Percentiles rank a stretch among this genome's conserved stretches.
Conservation (phyloP, 352 stramenopile species). For the Globisporangium camurandrum region DNA sequence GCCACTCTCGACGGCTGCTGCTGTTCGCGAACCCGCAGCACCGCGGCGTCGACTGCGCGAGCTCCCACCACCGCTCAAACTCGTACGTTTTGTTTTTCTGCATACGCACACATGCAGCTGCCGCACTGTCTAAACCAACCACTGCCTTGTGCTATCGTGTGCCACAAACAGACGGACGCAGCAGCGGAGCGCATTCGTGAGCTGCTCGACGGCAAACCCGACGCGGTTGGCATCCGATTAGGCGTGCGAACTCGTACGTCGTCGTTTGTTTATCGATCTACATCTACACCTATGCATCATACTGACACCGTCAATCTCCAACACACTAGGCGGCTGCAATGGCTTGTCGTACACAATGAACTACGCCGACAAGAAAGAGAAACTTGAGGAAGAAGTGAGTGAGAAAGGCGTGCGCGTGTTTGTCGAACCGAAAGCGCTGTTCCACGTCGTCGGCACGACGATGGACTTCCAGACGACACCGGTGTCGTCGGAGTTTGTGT, state of each 20-base stretch:
- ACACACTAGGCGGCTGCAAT: constrained; percentile 93
- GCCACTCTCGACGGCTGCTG: constrained; percentile 25
- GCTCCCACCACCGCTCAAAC: constrained; percentile 63
- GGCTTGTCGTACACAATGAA: constrained; percentile 99
- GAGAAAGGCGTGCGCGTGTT: constrained; percentile 94
- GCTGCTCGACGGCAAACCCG: constrained; percentile 73
- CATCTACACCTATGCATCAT: background rate
- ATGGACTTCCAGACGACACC: constrained; percentile 99
- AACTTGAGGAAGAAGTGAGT: constrained; percentile 91
- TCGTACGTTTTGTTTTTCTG: constrained; percentile 28
- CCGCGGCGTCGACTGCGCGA: constrained; percentile 49
- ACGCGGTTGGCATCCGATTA: constrained; percentile 93
- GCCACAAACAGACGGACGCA: constrained; percentile 64
- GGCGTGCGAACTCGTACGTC: constrained; percentile 91
- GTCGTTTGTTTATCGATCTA: background rate
- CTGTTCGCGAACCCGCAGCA: constrained; percentile 22
- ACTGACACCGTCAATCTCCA: background rate
- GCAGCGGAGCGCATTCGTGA: constrained; percentile 85
- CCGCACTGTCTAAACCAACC: too few relatives aligned
- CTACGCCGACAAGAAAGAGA: constrained; percentile 94
- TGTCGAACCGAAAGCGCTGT: constrained; percentile 97
- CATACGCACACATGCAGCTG: too few relatives aligned
- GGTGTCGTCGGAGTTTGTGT: constrained; percentile 97
- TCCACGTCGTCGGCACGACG: constrained; percentile 97
- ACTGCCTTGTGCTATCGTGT: too few relatives aligned